A percentile compares a stretch with the other conserved stretches of the same genome.
phyloP scores from a whole-genome alignment of 2,329 filamentous ascomycete species.

The Xylaria sp. region DNA sequence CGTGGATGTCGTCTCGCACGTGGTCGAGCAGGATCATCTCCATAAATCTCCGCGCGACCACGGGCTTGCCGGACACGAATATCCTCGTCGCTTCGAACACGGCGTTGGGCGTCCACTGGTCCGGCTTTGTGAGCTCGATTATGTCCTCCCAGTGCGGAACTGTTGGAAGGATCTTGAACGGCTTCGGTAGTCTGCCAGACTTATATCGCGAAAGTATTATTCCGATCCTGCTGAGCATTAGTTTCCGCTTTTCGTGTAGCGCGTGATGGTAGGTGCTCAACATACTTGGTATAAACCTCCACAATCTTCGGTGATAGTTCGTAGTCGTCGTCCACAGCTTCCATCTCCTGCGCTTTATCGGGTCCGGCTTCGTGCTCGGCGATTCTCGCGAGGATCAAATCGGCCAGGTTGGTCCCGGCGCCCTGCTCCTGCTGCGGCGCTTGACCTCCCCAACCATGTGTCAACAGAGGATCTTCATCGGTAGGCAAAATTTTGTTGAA shows the following conservation, averaged over 20 bases:
- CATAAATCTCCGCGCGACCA: constrained; percentile 81
- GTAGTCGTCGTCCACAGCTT: constrained; percentile 73
- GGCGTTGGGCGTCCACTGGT: constrained; percentile 72
- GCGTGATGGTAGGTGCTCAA: constrained; percentile 9
- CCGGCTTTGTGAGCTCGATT: constrained; percentile 79
- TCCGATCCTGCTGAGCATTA: constrained; percentile 63
- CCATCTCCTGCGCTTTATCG: constrained; percentile 51
- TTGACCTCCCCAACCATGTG: constrained; percentile 61
- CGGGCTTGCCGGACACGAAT: constrained; percentile 83
- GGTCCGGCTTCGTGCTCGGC: constrained; percentile 81
- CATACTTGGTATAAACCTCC: constrained; percentile 88
- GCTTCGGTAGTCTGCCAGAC: constrained; percentile 94
- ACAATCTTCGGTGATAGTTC: constrained; percentile 89
- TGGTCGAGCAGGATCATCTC: constrained; percentile 84
- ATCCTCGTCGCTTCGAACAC: constrained; percentile 89
- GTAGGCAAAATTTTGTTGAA: constrained; percentile 88
- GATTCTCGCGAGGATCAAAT: constrained; percentile 93
- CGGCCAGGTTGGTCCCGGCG: constrained; percentile 78
- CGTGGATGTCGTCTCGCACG: constrained; percentile 91
- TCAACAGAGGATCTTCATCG: constrained; percentile 71
- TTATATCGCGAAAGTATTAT: constrained; percentile 90
- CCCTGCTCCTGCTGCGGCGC: constrained; percentile 47
- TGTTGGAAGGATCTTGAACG: constrained; percentile 94
- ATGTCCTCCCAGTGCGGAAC: constrained; percentile 92
- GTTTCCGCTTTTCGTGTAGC: constrained; percentile 10